phyloP scores from a whole-genome alignment of 345 rosid species.

The Anastatica hierochuntica region DNA sequence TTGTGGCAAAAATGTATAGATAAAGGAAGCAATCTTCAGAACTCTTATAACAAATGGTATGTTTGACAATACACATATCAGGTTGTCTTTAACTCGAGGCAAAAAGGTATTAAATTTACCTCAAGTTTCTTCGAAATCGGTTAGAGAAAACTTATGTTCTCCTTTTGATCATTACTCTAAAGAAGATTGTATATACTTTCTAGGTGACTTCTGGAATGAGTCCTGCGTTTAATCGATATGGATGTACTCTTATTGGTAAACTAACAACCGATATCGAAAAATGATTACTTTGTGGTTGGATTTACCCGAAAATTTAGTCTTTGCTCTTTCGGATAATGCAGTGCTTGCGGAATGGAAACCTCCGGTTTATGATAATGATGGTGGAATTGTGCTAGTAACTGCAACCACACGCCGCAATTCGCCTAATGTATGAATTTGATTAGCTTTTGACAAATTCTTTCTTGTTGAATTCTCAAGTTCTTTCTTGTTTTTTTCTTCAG shows the following conservation, averaged over 20 bases:
- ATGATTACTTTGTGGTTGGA: background rate
- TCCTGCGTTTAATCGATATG: conserved; percentile 80
- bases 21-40: conserved; percentile 78
- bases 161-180: background rate
- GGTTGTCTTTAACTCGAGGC: conserved; percentile 84
- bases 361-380: conserved; percentile 79
- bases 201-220: conserved; percentile 97
- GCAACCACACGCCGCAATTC: conserved; percentile 94
- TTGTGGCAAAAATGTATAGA: conserved; percentile 23
- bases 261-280: background rate
- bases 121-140: background rate
- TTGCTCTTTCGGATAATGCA: too few species aligned
- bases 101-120: conserved; percentile 44
- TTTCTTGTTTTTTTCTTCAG: conserved; percentile 32
- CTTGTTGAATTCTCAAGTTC: background rate
- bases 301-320: too few species aligned
- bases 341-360: conserved; percentile 97
- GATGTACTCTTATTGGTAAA: conserved; percentile 80
- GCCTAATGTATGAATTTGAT: conserved; percentile 48
- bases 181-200: conserved; percentile 1
- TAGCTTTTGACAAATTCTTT: background rate
- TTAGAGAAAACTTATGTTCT: background rate
- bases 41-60: conserved; percentile 78
- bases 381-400: conserved; percentile 68
- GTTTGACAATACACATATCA: conserved; percentile 80